phyloP scores from a whole-genome alignment of 2,329 filamentous ascomycete species.

The Cordyceps fumosorosea region DNA sequence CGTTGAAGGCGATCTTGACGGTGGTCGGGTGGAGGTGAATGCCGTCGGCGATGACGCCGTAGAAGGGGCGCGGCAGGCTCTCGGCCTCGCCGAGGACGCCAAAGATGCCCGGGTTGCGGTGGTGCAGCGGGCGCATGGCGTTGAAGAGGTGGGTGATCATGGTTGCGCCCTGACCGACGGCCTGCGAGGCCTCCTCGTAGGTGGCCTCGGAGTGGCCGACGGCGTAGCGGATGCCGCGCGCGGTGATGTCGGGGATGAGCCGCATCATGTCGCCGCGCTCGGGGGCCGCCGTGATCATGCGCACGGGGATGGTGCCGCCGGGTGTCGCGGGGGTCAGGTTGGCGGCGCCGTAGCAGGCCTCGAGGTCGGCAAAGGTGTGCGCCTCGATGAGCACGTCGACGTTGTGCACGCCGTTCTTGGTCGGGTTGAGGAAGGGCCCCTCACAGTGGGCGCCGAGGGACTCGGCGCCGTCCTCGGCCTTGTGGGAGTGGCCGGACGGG shows the following conservation, averaged over 20 bases:
- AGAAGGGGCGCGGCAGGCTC: constrained; percentile 59
- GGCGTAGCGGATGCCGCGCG: constrained; percentile 64
- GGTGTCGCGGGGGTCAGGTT: constrained; percentile 49
- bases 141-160: constrained; percentile 96
- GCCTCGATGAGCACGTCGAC: constrained; percentile 61
- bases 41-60: constrained; percentile 84
- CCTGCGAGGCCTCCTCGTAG: constrained; percentile 70
- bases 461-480: constrained; percentile 66
- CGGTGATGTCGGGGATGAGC: constrained; percentile 60
- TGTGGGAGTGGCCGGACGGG: constrained; percentile 56
- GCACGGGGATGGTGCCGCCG: constrained; percentile 46
- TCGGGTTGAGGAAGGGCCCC: constrained; percentile 77
- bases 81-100: constrained; percentile 69
- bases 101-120: constrained; percentile 87
- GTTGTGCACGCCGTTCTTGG: constrained; percentile 84
- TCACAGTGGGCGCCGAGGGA: constrained; percentile 87
- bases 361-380: constrained; percentile 57
- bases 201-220: constrained; percentile 85
- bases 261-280: constrained; percentile 66
- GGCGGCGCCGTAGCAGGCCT: constrained; percentile 62
- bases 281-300: constrained; percentile 80
- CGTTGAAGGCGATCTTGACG: constrained; percentile 82
- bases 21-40: constrained; percentile 85
- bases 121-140: constrained; percentile 83
- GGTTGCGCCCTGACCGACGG: constrained; percentile 66